These are phyloP conservation scores for Rhynchospora breviuscula DNA, from an alignment of 176 grass and related monocot genomes.

Conservation along the genomic window DNA sequence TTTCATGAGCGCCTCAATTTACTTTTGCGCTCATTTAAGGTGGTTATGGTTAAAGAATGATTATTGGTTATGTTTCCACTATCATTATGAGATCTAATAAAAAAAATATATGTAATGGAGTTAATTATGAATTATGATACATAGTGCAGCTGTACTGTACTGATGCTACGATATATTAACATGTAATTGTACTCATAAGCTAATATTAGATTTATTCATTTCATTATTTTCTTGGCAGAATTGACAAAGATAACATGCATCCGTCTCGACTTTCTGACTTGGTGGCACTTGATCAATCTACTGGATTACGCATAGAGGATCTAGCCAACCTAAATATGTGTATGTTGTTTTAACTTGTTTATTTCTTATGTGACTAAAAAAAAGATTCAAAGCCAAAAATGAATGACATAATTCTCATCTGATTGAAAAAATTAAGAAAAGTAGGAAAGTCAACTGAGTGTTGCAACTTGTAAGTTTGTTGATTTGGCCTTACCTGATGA, in stretches of 20 bases:
- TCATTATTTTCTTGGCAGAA: conserved; percentile 30
- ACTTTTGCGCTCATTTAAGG: background rate
- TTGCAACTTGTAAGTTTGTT: background rate
- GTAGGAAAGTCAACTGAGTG: background rate
- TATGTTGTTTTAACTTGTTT: conserved; percentile 36
- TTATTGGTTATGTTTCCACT: background rate
- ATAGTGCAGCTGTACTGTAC: background rate
- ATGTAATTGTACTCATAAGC: background rate
- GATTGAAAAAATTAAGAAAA: background rate
- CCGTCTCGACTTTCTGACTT: conserved; percentile 52
- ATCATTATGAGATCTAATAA: background rate
- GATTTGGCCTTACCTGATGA: background rate
- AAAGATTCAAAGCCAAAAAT: background rate
- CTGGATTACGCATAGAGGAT: conserved; percentile 59
- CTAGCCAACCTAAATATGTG: conserved; percentile 42
- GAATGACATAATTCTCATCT: background rate
- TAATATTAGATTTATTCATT: background rate
- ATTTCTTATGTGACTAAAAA: background rate
- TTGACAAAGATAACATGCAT: conserved; percentile 53
- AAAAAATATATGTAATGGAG: background rate
- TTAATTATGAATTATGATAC: background rate
- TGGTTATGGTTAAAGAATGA: background rate
- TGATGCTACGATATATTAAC: background rate
- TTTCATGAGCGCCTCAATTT: background rate
- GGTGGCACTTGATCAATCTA: conserved; percentile 46